Evolutionary conservation across 176 grass and related monocot species (phyloP), one percentile per base, ranked within the genome.

Genomic region (Oryza nivara): DNA sequence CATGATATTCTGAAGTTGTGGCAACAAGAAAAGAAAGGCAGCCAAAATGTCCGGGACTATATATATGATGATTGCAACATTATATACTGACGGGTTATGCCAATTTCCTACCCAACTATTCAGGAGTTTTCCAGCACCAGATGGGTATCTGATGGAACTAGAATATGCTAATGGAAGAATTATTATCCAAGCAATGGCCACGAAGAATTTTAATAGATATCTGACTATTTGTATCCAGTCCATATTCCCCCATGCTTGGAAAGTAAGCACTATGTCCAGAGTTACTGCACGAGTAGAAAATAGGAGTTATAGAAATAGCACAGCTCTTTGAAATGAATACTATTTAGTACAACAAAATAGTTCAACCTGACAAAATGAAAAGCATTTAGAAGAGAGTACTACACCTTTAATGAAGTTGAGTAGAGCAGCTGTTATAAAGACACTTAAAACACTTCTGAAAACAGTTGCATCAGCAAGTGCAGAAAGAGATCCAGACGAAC

Each of bases 231-330:
- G 90, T 46, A 32, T 89, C 63, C 82, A 87, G 25, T 89, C 86
- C 92, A 89, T 87, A 80, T 46, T 94, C 67, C 92, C 81, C 92
- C 92, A 94, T 70, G 92, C 89, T 86, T 89, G 88, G 34, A 90
- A 75, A 54, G 87, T 89, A 88, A 94, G 77, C 41, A 91, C 16
- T 67, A 94, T 91, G 85, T 94, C 89, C 77, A 94, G 79, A 78
- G 82, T 76, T 70, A 88, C 92, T 94, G 87, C 61, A 45, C 45
- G 38, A 67, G 23, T 84, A 51, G 8, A 87, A 83, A 72, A 77
- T 61, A 63, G 14, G 54, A 75, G 48, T 82, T 65, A 79, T 9
- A 73, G 49, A 69, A 45, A 81, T 49, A 83, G 58, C 56, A 48
- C 67, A 16, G 23, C 56, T n/a, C 51, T 74, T 64, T 7, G 25